A percentile compares a stretch with the other conserved stretches of the same genome.
phyloP scores from a whole-genome alignment of 2,329 filamentous ascomycete species.

The Penicillium sp. region DNA sequence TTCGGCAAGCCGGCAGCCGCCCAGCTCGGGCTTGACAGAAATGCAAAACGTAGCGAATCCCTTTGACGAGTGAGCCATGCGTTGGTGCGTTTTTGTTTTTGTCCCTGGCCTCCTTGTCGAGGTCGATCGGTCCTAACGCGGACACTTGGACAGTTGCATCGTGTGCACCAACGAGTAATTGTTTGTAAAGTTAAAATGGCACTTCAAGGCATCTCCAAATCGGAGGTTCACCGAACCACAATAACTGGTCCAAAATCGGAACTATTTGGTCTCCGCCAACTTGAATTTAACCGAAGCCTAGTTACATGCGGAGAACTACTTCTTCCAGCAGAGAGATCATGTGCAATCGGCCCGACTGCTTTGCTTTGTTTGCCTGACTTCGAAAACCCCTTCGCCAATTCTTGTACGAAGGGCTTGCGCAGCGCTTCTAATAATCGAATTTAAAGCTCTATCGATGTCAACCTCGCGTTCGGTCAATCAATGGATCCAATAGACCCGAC shows the following conservation, averaged over 20 bases:
- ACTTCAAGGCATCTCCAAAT: neutral
- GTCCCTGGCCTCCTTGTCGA: neutral
- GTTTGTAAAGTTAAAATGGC: neutral
- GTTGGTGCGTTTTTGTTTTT: too few relatives aligned
- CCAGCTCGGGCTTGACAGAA: neutral
- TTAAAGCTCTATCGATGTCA: too few relatives aligned
- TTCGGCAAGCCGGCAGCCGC: neutral
- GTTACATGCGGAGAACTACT: too few relatives aligned
- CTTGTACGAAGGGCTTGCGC: neutral
- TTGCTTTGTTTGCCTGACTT: neutral
- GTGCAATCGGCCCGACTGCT: neutral
- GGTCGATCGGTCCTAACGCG: neutral
- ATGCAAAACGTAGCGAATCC: neutral
- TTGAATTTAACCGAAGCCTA: neutral
- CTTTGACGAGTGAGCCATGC: neutral
- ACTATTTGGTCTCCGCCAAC: neutral
- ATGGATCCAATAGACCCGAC: too few relatives aligned
- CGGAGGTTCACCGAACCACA: neutral
- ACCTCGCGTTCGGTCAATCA: too few relatives aligned
- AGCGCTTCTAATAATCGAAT: neutral
- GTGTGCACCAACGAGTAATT: neutral
- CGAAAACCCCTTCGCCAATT: too few relatives aligned
- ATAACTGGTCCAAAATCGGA: neutral
- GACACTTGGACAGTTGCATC: neutral
- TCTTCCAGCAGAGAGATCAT: neutral